These are phyloP conservation scores for Alternaria conjuncta DNA, from an alignment of 2,329 filamentous ascomycete genomes.

Conservation along the genomic window DNA sequence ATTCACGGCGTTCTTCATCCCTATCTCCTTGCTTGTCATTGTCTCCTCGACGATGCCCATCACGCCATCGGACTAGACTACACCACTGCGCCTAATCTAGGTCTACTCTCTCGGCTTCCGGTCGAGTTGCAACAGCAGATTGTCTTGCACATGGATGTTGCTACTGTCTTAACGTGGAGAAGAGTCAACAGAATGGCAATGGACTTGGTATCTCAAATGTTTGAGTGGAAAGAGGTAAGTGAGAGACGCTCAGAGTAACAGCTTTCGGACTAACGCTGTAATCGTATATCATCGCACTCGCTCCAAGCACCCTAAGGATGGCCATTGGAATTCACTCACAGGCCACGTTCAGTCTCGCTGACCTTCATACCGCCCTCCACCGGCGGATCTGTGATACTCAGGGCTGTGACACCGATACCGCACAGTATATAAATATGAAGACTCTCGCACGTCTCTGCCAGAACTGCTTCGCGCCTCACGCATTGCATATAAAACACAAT, in stretches of 20 bases:
- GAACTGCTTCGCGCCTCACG: not conserved
- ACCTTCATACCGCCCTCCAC: not conserved
- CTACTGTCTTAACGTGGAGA: not conserved
- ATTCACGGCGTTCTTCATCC: not conserved
- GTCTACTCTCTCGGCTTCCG: not conserved
- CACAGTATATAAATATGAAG: not conserved
- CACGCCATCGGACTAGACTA: not conserved
- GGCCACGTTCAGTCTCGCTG: not conserved
- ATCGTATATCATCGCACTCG: not conserved
- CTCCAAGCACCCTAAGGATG: not conserved
- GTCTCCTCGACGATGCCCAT: not conserved
- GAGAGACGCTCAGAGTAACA: not conserved
- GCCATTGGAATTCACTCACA: not conserved
- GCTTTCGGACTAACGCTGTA: not conserved
- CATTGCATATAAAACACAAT: not conserved
- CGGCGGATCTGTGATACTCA: not conserved
- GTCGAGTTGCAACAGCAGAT: not conserved
- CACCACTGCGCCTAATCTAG: not conserved
- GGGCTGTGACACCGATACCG: not conserved
- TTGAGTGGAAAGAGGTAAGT: not conserved
- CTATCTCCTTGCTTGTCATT: not conserved
- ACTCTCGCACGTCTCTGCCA: not conserved
- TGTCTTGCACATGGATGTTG: not conserved
- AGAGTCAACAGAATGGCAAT: not conserved
- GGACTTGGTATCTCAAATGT: not conserved